Conservation (phyloP, 352 stramenopile species). For the Phytophthora boehmeriae region DNA sequence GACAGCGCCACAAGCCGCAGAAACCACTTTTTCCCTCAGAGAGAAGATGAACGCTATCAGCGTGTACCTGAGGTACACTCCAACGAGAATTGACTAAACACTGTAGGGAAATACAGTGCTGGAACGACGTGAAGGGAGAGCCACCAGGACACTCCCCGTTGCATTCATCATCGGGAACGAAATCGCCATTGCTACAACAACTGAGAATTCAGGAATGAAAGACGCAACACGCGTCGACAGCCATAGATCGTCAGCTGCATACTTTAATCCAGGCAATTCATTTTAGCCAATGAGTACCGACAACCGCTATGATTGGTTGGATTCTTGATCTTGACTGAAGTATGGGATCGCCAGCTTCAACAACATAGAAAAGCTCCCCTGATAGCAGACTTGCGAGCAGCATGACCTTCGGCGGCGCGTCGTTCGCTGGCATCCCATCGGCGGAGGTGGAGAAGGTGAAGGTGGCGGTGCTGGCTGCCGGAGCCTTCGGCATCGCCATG, state of each 20-base stretch:
- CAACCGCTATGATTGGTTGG: neutral
- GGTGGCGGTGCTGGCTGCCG: conserved; percentile 91
- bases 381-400: too few relatives aligned
- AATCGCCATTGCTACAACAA: neutral
- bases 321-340: neutral
- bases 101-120: conserved; percentile 42
- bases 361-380: neutral
- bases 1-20: conserved; percentile 41
- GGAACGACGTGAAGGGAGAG: conserved; percentile 45
- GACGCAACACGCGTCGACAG: neutral
- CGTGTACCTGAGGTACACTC: conserved; percentile 74
- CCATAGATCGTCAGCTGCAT: neutral
- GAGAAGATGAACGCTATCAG: conserved; percentile 83
- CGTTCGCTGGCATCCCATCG: conserved; percentile 72
- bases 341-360: neutral
- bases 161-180: conserved; percentile 53
- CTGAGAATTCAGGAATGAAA: neutral
- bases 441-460: conserved; percentile 82
- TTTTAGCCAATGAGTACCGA: too few relatives aligned
- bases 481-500: conserved; percentile 97
- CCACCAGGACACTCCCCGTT: conserved; percentile 6
- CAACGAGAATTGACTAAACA: conserved; percentile 39
- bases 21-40: conserved; percentile 52
- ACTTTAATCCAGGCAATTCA: too few relatives aligned
- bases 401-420: conserved; percentile 46